Conservation (phyloP, 345 rosid genomes). For the Eucalyptus regnans region DNA sequence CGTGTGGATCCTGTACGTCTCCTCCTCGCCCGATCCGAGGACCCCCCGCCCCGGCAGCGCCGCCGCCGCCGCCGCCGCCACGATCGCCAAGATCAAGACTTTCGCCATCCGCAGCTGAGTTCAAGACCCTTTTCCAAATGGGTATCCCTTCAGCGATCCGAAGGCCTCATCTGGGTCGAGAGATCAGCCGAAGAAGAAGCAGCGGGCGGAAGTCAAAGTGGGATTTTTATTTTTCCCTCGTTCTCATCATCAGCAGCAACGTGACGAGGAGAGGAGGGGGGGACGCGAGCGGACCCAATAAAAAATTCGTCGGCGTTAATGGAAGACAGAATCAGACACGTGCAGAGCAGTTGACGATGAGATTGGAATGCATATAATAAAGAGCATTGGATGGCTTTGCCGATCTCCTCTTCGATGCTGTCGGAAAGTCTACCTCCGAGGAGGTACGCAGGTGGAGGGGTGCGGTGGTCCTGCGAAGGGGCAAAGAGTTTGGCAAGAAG, state of each 20-base stretch:
- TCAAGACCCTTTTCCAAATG: conserved; percentile 7
- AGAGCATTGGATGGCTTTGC: background rate
- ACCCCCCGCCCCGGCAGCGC: background rate
- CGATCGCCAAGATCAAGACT: conserved; percentile 1
- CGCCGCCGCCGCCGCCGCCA: background rate
- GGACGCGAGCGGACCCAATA: background rate
- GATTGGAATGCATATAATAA: background rate
- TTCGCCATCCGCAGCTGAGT: conserved; percentile 22
- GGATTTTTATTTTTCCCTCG: background rate
- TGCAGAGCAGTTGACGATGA: background rate
- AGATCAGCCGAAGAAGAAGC: background rate
- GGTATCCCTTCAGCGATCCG: background rate
- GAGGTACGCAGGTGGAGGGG: background rate
- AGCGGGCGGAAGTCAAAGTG: background rate
- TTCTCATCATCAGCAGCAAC: background rate
- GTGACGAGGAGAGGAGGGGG: background rate
- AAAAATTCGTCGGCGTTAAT: background rate
- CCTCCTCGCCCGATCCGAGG: conserved; percentile 8
- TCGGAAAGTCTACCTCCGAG: background rate
- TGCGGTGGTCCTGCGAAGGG: background rate
- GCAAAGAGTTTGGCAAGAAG: background rate
- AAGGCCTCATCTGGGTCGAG: background rate
- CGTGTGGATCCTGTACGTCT: conserved; percentile 86
- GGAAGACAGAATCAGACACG: background rate
- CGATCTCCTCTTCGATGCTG: background rate